Evolutionary conservation across 805 yeast genomes (phyloP).

Genomic region (Tetrapisispora iriomotensis): DNA sequence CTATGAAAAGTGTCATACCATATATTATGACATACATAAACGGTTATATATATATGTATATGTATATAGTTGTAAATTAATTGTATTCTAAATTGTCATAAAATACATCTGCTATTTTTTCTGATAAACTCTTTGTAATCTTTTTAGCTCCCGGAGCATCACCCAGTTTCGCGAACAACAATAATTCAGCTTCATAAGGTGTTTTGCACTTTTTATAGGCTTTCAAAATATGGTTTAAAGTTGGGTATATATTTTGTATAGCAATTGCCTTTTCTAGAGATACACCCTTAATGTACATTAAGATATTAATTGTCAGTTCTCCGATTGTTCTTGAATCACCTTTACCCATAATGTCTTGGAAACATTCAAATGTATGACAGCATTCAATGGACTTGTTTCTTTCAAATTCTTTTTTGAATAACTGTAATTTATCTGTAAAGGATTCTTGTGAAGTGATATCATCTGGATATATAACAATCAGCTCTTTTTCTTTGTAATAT

Average conservation of each 20-base stretch:
- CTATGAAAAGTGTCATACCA: no score
- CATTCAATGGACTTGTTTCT: slow-evolving; percentile 25
- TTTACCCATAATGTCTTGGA: slow-evolving; percentile 62
- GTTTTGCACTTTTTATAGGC: slow-evolving; percentile 23
- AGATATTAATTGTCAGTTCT: slow-evolving; percentile 65
- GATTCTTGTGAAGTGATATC: slow-evolving; percentile 42
- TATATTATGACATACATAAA: no score
- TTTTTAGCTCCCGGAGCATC: slow-evolving; percentile 28
- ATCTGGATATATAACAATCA: slow-evolving; percentile 44
- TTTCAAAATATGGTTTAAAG: slow-evolving; percentile 47
- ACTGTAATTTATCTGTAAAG: slow-evolving; percentile 34
- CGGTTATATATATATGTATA: not conserved
- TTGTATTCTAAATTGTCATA: not conserved
- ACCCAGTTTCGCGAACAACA: slow-evolving; percentile 21
- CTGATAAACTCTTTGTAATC: slow-evolving; percentile 27
- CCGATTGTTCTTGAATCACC: slow-evolving; percentile 58
- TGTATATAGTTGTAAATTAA: not conserved
- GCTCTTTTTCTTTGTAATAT: slow-evolving; percentile 33
- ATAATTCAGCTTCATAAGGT: slow-evolving; percentile 18
- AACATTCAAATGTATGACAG: slow-evolving; percentile 42
- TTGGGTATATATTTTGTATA: slow-evolving; percentile 60
- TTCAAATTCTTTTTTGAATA: slow-evolving; percentile 40
- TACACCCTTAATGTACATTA: slow-evolving; percentile 73
- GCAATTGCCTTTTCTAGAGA: slow-evolving; percentile 76
- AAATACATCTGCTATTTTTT: slow-evolving; percentile 22